Evolutionary conservation across 176 grass and related monocot species (phyloP), one percentile per base, ranked within the genome.

Genomic region (Carex littledalei): DNA sequence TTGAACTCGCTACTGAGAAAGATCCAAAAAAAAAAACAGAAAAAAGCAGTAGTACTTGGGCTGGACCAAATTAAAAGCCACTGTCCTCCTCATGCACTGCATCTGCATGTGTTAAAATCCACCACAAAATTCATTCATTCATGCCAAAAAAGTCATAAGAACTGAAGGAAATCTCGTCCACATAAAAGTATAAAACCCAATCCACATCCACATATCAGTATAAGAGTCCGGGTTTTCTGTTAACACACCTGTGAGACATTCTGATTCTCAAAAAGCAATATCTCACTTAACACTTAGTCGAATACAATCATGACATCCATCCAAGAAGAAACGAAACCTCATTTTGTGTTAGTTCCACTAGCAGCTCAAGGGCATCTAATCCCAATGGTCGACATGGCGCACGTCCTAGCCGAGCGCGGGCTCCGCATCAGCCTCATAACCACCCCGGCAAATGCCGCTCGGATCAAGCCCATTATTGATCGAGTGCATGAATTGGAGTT

Each of bases 331-430:
- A 45, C 47, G 59, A 81, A 67, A 26, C 72, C 85, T 32, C 86
- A 94, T 32, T 87, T 88, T 56, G 90, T 90, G 34, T 55, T 92
- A 66, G 86, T 92, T 24, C 90, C 92, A 11, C 70, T 92, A 49
- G 73, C 91, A 88, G 86, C 88, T 31, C 90, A 94, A 70, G 88
- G 92, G 12, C 90, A 94, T 78, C 59, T 82, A 29, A 90, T 94
- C 87, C 84, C 90, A 52, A 90, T 85, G 75, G 60, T 86, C 34
- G 89, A 94, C 82, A 94, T 91, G 43, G 92, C 89, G 0, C 88
- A 86, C 57, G 77, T 89, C 77, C 75, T 94, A 16, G 84, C 88
- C 71, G 34, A 81, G 17, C 70, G 81, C 3, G 86, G 84, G 0
- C 71, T 83, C 59, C 41, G 65, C 15, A 76, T 89, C 34, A 92